These are phyloP conservation scores for Taphrina populina DNA, from an alignment of 1,139 yeast genomes.

Conservation along the genomic window DNA sequence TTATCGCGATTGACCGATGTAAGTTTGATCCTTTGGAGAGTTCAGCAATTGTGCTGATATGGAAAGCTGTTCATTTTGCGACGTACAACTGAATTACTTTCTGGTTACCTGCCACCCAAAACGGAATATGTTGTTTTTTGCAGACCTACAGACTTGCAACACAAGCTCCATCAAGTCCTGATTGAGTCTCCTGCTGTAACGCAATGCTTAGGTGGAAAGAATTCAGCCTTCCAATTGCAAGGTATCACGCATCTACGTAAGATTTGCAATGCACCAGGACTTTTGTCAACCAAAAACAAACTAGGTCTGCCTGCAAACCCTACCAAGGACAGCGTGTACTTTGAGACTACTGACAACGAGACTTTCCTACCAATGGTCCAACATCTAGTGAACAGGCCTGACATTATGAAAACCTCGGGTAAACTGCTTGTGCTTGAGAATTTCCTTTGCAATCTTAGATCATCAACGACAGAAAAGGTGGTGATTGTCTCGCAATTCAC, in stretches of 20 bases:
- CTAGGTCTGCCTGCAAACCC: constrained; percentile 3
- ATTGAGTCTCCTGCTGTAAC: constrained; percentile 50
- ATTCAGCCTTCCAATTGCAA: constrained; percentile 54
- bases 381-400: constrained; percentile 3
- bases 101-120: constrained; percentile 62
- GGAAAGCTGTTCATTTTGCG: constrained; percentile 70
- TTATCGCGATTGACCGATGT: constrained; percentile 19
- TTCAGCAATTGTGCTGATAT: no score
- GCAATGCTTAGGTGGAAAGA: constrained; percentile 44
- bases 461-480: constrained; percentile 61
- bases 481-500: constrained; percentile 89
- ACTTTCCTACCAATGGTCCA: constrained; percentile 10
- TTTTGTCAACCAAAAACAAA: constrained; percentile 50
- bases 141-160: constrained; percentile 67
- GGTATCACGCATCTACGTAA: constrained; percentile 75
- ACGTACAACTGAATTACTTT: constrained; percentile 67
- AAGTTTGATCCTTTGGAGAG: no score
- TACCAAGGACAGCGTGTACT: neutral
- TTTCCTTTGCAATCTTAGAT: constrained; percentile 43
- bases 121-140: constrained; percentile 79
- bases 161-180: constrained; percentile 56
- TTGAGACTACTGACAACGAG: constrained; percentile 8
- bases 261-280: constrained; percentile 76
- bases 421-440: constrained; percentile 45
- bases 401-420: constrained; percentile 41